These are phyloP conservation scores for Stentor roeselii DNA, from an alignment of 73 alveolate species.

Conservation along the genomic window DNA sequence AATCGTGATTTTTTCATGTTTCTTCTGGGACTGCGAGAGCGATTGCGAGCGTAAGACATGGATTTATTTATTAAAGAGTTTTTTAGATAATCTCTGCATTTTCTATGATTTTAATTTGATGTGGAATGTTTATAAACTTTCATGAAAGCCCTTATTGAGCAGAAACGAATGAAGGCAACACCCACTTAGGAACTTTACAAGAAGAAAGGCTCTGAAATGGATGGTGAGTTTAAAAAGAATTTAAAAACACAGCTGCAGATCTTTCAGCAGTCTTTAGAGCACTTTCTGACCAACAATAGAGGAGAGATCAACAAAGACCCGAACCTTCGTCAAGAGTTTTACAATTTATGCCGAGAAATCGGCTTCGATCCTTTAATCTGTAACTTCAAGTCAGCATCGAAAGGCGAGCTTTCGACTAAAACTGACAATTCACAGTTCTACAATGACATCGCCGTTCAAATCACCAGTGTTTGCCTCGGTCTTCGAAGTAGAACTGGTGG, in stretches of 20 bases:
- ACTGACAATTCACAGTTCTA: neutral
- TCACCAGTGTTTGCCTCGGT: slow-evolving; percentile 1
- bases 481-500: neutral
- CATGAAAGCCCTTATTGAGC: neutral
- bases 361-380: slow-evolving; percentile 21
- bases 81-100: no score
- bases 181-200: neutral
- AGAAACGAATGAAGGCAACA: neutral
- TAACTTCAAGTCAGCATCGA: slow-evolving; percentile 8
- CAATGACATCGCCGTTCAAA: slow-evolving; percentile 17
- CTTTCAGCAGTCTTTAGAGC: slow-evolving; percentile 7
- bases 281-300: slow-evolving; percentile 1
- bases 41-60: neutral
- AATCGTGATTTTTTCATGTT: neutral
- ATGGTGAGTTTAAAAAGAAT: slow-evolving; percentile 1
- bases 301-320: slow-evolving; percentile 25
- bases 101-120: no score
- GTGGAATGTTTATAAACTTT: no score
- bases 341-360: slow-evolving; percentile 7
- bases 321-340: slow-evolving; percentile 6
- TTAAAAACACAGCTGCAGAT: slow-evolving; percentile 1
- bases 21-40: slow-evolving; percentile 26
- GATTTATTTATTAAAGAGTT: no score
- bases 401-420: neutral
- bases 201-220: slow-evolving; percentile 11